Evolutionary conservation across 768 basidiomycete species (phyloP).

Genomic region (Rhizopogon sp.): DNA sequence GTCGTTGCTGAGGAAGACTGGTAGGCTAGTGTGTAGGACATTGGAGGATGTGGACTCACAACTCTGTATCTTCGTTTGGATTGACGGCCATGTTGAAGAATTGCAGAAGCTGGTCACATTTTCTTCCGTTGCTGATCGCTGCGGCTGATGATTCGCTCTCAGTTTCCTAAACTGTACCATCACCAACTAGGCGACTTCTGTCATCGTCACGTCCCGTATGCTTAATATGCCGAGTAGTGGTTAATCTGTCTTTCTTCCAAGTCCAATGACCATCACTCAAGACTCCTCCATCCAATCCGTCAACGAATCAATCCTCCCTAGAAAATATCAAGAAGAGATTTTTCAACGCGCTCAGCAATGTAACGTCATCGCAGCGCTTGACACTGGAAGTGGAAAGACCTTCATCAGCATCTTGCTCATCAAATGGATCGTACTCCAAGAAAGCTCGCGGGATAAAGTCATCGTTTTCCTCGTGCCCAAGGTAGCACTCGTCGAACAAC

Average conservation of each 20-base stretch:
- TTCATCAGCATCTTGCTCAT: slow-evolving; percentile 61
- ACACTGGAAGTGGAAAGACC: slow-evolving; percentile 61
- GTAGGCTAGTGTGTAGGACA: neutral
- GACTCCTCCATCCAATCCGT: slow-evolving; percentile 12
- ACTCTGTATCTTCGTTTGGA: slow-evolving; percentile 92
- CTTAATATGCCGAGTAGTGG: neutral
- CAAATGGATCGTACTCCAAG: slow-evolving; percentile 62
- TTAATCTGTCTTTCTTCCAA: neutral
- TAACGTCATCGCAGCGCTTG: slow-evolving; percentile 56
- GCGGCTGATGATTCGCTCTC: too few species aligned
- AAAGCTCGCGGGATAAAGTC: slow-evolving; percentile 47
- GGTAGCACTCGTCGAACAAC: slow-evolving; percentile 82
- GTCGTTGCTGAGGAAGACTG: slow-evolving; percentile 65
- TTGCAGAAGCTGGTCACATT: too few species aligned
- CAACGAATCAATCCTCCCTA: slow-evolving; percentile 38
- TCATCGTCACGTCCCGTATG: neutral
- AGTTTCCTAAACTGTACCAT: neutral
- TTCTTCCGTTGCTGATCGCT: too few species aligned
- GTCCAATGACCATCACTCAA: neutral
- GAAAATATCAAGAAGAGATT: slow-evolving; percentile 53
- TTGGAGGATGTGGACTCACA: slow-evolving; percentile 47
- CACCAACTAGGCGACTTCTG: neutral
- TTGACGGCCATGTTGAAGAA: slow-evolving; percentile 54
- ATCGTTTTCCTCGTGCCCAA: slow-evolving; percentile 83
- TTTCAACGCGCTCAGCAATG: slow-evolving; percentile 43